Conservation (phyloP, 169 alveolate species). For the Cyclospora cayetanensis region DNA sequence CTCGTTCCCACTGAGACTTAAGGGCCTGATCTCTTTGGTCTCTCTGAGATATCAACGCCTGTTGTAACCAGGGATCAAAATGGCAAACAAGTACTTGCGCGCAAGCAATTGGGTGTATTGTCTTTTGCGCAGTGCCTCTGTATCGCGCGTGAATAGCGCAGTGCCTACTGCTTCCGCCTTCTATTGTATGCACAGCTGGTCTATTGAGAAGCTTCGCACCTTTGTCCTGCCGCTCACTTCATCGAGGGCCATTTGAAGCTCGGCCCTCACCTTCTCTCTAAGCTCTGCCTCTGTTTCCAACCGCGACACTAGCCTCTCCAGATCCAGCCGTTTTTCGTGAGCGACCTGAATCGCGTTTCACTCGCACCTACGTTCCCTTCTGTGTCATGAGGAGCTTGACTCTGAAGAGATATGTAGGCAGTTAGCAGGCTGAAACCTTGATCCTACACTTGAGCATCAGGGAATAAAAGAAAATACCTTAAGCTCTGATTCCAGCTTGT, state of each 20-base stretch:
- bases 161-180: too few species aligned
- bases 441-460: too few species aligned
- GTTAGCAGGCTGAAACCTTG: too few species aligned
- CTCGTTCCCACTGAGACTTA: not conserved
- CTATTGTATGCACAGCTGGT: too few species aligned
- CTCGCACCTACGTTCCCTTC: too few species aligned
- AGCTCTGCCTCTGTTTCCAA: slow-evolving; percentile 8
- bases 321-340: not conserved
- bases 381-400: too few species aligned
- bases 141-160: not conserved
- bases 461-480: too few species aligned
- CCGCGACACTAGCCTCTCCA: not conserved
- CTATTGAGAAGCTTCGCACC: not conserved
- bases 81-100: too few species aligned
- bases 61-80: too few species aligned
- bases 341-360: not conserved
- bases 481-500: not conserved
- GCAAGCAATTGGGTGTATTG: too few species aligned
- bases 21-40: not conserved
- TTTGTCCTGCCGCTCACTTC: not conserved
- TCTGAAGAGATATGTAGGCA: too few species aligned
- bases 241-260: not conserved
- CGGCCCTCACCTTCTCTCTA: not conserved
- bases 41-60: not conserved
- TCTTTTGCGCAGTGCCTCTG: too few species aligned